Conservation (phyloP, 1,284 basidiomycete genomes). For the Ustilago vetiveriae region DNA sequence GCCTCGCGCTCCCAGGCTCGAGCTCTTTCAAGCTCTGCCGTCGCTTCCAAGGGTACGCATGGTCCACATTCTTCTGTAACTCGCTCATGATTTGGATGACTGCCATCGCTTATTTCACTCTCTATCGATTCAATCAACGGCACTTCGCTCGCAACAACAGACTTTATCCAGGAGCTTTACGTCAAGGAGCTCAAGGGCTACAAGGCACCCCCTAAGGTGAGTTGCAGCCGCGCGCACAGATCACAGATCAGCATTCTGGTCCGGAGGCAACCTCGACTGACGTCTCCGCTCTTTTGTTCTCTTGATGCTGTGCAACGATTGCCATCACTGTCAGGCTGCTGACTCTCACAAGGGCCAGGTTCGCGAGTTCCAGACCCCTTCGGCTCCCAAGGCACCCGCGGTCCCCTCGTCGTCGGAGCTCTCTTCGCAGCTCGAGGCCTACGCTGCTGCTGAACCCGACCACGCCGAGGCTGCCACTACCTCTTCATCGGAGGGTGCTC, state of each 20-base stretch:
- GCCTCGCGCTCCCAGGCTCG: conserved; percentile 50
- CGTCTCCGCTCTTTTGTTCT: too few species aligned
- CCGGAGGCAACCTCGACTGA: neutral
- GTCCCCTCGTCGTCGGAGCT: conserved; percentile 67
- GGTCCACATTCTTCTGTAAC: conserved; percentile 2
- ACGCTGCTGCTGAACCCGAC: conserved; percentile 65
- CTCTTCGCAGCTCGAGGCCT: conserved; percentile 68
- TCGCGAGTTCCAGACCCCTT: conserved; percentile 68
- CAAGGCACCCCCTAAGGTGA: conserved; percentile 72
- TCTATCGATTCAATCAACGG: neutral
- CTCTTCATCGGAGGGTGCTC: conserved; percentile 36
- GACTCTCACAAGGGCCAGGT: conserved; percentile 67
- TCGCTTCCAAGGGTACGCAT: conserved; percentile 60
- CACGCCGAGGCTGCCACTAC: conserved; percentile 49
- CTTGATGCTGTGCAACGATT: too few species aligned
- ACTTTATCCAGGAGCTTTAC: conserved; percentile 92
- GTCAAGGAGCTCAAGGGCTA: conserved; percentile 87
- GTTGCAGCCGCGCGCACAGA: conserved; percentile 21
- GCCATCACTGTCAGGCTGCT: too few species aligned
- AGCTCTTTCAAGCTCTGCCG: conserved; percentile 60
- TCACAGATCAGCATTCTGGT: conserved; percentile 1
- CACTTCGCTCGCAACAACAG: conserved; percentile 69
- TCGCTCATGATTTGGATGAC: neutral
- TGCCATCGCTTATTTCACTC: too few species aligned
- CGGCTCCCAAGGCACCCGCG: conserved; percentile 67